Percentiles rank a stretch among this genome's conserved stretches.
These are phyloP conservation scores for Elsinoe arachidis DNA, from an alignment of 2,329 filamentous ascomycete species.

Conservation along the genomic window DNA sequence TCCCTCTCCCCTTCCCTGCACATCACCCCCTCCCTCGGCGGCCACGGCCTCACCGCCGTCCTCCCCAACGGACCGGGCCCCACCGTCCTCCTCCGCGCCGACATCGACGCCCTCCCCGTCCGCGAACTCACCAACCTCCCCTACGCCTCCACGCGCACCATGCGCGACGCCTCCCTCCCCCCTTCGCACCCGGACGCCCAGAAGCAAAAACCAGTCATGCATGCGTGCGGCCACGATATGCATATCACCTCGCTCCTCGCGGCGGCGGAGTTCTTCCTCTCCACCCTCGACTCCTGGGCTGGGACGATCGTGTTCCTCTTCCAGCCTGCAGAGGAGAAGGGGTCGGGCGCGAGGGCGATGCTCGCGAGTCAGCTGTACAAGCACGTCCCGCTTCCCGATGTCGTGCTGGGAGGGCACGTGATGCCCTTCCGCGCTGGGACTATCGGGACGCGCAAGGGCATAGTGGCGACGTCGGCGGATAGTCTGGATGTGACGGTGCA, in stretches of 20 bases:
- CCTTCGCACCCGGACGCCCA: conserved; percentile 30
- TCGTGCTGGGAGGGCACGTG: conserved; percentile 50
- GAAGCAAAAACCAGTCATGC: conserved; percentile 51
- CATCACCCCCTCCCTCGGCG: conserved; percentile 47
- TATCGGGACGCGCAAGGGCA: conserved; percentile 34
- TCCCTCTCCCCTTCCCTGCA: conserved; percentile 31
- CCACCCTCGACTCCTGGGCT: conserved; percentile 42
- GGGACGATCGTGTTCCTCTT: conserved; percentile 58
- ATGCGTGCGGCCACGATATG: conserved; percentile 61
- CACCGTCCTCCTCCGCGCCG: conserved; percentile 51
- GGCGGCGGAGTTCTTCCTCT: conserved; percentile 43
- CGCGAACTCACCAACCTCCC: conserved; percentile 46
- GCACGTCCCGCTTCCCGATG: conserved; percentile 46
- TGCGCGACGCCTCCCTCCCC: conserved; percentile 30
- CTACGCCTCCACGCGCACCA: conserved; percentile 45
- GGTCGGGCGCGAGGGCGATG: conserved; percentile 54
- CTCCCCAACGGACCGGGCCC: conserved; percentile 48
- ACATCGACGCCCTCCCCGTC: conserved; percentile 55
- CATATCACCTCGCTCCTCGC: conserved; percentile 53
- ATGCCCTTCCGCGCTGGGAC: conserved; percentile 36
- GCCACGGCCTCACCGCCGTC: conserved; percentile 49
- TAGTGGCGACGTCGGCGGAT: conserved; percentile 36
- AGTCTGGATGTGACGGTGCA: conserved; percentile 43
- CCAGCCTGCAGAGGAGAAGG: conserved; percentile 59
- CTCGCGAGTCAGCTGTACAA: conserved; percentile 51